These are phyloP conservation scores for Endoconidiophora polonica DNA, from an alignment of 2,329 filamentous ascomycete genomes.

Conservation along the genomic window DNA sequence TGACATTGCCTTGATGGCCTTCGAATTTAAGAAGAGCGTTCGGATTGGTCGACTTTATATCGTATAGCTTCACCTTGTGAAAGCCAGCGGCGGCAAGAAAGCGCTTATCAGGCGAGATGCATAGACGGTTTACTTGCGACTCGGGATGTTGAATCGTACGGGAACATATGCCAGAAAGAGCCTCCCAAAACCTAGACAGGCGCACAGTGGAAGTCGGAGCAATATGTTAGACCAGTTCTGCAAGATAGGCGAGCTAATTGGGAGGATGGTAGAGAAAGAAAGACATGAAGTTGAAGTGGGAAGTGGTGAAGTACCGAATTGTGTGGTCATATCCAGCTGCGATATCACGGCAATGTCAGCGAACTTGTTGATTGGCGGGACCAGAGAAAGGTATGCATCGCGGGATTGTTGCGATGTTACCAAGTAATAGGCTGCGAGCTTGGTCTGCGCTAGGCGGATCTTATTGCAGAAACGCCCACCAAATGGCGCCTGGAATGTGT, in stretches of 20 bases:
- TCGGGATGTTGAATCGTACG: conserved; percentile 96
- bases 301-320: conserved; percentile 31
- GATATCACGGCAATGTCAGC: too few species aligned
- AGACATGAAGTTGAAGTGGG: not conserved
- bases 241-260: not conserved
- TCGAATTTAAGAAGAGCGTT: conserved; percentile 87
- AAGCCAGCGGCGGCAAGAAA: conserved; percentile 70
- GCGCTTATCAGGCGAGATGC: conserved; percentile 95
- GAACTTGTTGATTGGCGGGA: too few species aligned
- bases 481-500: too few species aligned
- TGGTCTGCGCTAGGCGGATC: too few species aligned
- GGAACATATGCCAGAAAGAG: conserved; percentile 90
- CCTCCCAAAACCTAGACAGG: conserved; percentile 76
- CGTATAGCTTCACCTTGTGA: conserved; percentile 89
- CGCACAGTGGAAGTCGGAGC: conserved; percentile 1
- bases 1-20: conserved; percentile 90
- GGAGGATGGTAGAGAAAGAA: not conserved
- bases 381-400: too few species aligned
- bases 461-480: not conserved
- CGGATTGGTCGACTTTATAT: conserved; percentile 96
- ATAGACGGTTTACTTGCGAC: conserved; percentile 94
- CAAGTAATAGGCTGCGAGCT: too few species aligned
- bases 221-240: conserved; percentile 2
- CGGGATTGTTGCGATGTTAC: too few species aligned
- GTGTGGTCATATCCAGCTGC: conserved; percentile 47